phyloP scores from a whole-genome alignment of 208 protist species.

The Angomonas desouzai region DNA sequence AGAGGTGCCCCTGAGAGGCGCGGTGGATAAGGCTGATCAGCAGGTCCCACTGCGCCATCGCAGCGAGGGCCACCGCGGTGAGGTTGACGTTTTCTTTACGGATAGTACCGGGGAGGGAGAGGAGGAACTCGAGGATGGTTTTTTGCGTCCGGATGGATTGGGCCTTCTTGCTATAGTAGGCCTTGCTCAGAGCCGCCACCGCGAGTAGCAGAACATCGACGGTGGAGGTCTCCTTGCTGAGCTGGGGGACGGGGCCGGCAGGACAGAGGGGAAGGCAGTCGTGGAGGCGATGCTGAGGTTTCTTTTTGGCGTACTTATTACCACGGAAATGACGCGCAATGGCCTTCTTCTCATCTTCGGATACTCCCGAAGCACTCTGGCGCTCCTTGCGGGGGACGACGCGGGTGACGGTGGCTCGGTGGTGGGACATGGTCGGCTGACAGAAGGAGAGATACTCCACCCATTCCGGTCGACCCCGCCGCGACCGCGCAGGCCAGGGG shows the following conservation, averaged over 20 bases:
- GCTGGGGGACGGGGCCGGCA: conserved; percentile 12
- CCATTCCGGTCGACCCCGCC: conserved; percentile 56
- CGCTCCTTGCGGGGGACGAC: background rate
- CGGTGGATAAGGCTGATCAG: conserved; percentile 14
- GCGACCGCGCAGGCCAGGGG: conserved; percentile 58
- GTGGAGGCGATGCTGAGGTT: conserved; percentile 27
- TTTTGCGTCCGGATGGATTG: conserved; percentile 21
- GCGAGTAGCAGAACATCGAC: conserved; percentile 47
- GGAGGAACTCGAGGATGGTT: conserved; percentile 51
- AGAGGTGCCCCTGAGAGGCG: conserved; percentile 4
- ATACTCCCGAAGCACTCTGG: conserved; percentile 2
- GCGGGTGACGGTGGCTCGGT: conserved; percentile 39
- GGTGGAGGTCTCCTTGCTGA: conserved; percentile 28
- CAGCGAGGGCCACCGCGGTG: conserved; percentile 40
- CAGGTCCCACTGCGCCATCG: conserved; percentile 45
- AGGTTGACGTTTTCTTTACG: conserved; percentile 50
- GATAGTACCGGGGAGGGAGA: conserved; percentile 39
- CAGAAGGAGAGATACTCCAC: conserved; percentile 54
- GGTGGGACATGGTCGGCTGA: conserved; percentile 38
- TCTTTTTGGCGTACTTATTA: background rate
- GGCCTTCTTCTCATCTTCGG: background rate
- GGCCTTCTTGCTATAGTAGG: conserved; percentile 17
- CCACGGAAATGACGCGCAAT: background rate
- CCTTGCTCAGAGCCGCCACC: conserved; percentile 35
- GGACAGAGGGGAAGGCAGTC: conserved; percentile 20